These are phyloP conservation scores for Talaromyces ruber DNA, from an alignment of 495 filamentous ascomycete species.

Conservation along the genomic window DNA sequence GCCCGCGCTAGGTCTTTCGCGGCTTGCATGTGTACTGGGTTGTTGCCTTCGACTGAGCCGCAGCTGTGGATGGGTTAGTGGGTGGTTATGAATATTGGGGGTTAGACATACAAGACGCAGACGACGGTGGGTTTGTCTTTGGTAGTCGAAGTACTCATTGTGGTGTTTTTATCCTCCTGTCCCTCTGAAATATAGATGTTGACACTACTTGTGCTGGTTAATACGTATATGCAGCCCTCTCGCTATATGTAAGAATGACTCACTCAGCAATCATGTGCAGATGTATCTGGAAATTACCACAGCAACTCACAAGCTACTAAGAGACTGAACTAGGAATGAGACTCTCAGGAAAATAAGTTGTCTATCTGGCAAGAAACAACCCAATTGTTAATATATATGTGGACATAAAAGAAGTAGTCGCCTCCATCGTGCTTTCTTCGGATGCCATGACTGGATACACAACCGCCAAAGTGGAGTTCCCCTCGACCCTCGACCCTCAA, in stretches of 20 bases:
- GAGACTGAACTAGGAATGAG: no score
- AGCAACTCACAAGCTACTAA: not conserved
- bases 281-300: no score
- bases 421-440: not conserved
- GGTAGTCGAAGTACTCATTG: not conserved
- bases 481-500: not conserved
- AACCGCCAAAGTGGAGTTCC: not conserved
- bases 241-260: not conserved
- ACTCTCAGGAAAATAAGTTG: no score
- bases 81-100: not conserved
- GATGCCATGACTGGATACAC: not conserved
- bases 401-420: not conserved
- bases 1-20: conserved; percentile 67
- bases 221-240: not conserved
- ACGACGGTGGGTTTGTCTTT: conserved; percentile 50
- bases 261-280: not conserved
- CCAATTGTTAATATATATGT: not conserved
- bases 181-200: not conserved
- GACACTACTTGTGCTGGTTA: not conserved
- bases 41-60: conserved; percentile 63
- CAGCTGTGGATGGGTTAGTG: conserved; percentile 41
- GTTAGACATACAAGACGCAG: conserved; percentile 64
- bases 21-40: conserved; percentile 60
- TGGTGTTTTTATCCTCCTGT: not conserved
- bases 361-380: not conserved